Evolutionary conservation across 2,329 filamentous ascomycete species (phyloP), one percentile per base, ranked within the genome.

Genomic region (Cladosporium austrohemisphaericum): DNA sequence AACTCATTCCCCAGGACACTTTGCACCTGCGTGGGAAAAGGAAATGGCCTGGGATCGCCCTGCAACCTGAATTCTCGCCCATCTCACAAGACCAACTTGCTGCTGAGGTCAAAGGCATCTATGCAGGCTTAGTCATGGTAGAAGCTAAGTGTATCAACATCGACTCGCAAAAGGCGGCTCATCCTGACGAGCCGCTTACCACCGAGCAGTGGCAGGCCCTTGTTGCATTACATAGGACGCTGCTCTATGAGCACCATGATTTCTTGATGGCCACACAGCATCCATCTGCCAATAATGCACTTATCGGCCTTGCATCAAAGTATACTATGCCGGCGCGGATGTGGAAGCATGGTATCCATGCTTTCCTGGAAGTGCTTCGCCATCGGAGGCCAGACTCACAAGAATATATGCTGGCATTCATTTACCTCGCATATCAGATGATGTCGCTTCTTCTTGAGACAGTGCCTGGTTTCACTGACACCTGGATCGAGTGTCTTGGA

Each of bases 321-420:
- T 95, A 95, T 58, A 83, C 83, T 0, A 96, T 97, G 88, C 91
- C 92, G 0, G 89, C 88, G 0, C 75, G 92, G 0, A 93, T 97
- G 87, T 97, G 93, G 93, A 78, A 88, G 0, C 88, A 95, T 58
- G 92, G 88, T 0, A 96, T 97, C 3, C 89, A 69, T 41, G 61
- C 64, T 1, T 68, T 68, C 49, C 52, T 69, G 14, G 67, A 69
- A 52, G 59, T 68, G 1, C 67, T 95, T 0, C 76, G 88, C 0
- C 82, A 88, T 55, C 79, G 84, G 2, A 71, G 95, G 0, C 92
- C 91, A 0, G 76, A 76, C 0, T 90, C 86, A 1, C 70, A 90
- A 1, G 91, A 96, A 41, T 86, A 94, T 49, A 96, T 97, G 90
- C 71, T 95, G 0, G 83, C 84, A 0, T 97, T 95, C 49, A 89